Percentiles rank a stretch among this genome's conserved stretches.
Evolutionary conservation across 768 basidiomycete genomes (phyloP).

Genomic region (Phanerodontia chrysosporium): DNA sequence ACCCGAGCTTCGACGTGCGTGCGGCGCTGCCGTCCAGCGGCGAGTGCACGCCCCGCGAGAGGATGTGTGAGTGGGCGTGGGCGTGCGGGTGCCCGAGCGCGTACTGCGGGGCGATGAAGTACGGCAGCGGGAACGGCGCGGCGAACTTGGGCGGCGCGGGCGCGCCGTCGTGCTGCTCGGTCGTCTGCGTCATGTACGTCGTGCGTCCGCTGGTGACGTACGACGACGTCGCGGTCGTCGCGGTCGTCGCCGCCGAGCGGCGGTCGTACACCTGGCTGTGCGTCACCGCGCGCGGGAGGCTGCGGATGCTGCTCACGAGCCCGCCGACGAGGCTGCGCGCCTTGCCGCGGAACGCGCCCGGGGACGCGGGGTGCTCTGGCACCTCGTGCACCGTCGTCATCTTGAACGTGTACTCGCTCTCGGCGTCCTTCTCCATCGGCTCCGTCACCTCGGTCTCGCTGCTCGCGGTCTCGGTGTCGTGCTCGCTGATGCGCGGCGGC

Average conservation of each 20-base stretch:
- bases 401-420: not conserved
- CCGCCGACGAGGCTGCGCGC: conserved; percentile 13
- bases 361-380: conserved; percentile 1
- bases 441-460: conserved; percentile 3
- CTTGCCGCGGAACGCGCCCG: conserved; percentile 2
- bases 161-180: not conserved
- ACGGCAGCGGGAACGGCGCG: conserved; percentile 4
- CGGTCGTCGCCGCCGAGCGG: not conserved
- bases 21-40: not conserved
- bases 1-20: conserved; percentile 7
- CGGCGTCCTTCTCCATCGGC: not conserved
- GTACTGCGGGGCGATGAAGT: conserved; percentile 9
- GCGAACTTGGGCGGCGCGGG: conserved; percentile 2
- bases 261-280: conserved; percentile 16
- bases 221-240: conserved; percentile 3
- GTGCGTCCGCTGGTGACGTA: conserved; percentile 1
- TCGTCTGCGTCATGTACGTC: not conserved
- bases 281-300: conserved; percentile 13
- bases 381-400: conserved; percentile 11
- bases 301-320: conserved; percentile 13
- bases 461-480: not conserved
- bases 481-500: not conserved
- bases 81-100: not conserved
- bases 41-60: not conserved
- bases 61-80: not conserved